Evolutionary conservation across 2,329 filamentous ascomycete species (phyloP).

Genomic region (Aureobasidium pullulans): DNA sequence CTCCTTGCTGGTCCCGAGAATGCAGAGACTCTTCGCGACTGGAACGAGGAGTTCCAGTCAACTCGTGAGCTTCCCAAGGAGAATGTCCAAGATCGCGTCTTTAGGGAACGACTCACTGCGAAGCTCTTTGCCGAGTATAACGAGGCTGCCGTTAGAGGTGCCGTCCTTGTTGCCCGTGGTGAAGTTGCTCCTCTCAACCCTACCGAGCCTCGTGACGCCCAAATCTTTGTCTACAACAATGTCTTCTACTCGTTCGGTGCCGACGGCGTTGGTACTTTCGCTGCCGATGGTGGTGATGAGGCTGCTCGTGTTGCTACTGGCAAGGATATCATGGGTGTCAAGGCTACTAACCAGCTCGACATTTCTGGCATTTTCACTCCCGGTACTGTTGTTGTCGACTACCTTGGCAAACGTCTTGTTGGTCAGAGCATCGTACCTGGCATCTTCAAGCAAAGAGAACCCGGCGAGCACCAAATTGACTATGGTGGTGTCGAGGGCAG

Average conservation of each 20-base stretch:
- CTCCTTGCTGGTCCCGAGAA: constrained; percentile 86
- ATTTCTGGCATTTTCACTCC: constrained; percentile 91
- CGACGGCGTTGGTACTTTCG: constrained; percentile 95
- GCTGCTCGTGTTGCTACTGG: constrained; percentile 91
- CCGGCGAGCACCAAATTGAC: constrained; percentile 96
- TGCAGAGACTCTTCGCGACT: constrained; percentile 88
- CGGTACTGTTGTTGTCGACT: constrained; percentile 93
- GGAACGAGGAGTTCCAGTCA: constrained; percentile 99
- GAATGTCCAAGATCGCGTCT: constrained; percentile 88
- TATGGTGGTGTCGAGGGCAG: constrained; percentile 97
- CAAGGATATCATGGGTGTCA: constrained; percentile 92
- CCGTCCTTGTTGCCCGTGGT: constrained; percentile 83
- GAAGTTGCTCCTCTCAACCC: constrained; percentile 93
- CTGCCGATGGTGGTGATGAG: constrained; percentile 91
- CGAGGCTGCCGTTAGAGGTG: constrained; percentile 85
- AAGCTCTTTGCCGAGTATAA: constrained; percentile 98
- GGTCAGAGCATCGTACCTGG: constrained; percentile 97
- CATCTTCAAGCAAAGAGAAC: constrained; percentile 97
- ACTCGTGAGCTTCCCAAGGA: constrained; percentile 91
- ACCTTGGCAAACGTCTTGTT: constrained; percentile 92
- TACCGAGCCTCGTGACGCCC: constrained; percentile 83
- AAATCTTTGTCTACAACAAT: constrained; percentile 99
- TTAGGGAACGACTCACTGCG: constrained; percentile 84
- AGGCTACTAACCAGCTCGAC: constrained; percentile 92
- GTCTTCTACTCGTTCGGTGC: constrained; percentile 99